Conservation (phyloP, 2,329 filamentous ascomycete genomes). For the Ambrosiella xylebori region DNA sequence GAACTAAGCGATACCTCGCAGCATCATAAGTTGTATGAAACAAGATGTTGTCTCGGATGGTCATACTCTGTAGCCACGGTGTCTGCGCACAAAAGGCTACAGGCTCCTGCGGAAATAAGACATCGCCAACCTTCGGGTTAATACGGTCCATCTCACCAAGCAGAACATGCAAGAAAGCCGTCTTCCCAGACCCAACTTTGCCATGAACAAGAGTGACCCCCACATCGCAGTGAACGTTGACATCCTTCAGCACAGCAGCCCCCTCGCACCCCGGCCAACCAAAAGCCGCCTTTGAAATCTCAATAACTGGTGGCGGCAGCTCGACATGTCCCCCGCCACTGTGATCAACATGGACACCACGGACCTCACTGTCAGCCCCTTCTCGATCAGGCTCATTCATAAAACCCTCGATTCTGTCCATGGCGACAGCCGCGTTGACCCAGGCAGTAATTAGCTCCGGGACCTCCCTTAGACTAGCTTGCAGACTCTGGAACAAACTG, state of each 20-base stretch:
- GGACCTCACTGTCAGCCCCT: slow-evolving; percentile 17
- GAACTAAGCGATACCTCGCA: slow-evolving; percentile 37
- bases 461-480: slow-evolving; percentile 54
- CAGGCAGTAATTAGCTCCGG: slow-evolving; percentile 59
- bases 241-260: slow-evolving; percentile 20
- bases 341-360: background rate
- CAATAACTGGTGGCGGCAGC: slow-evolving; percentile 17
- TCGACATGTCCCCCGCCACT: slow-evolving; percentile 19
- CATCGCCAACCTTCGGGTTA: slow-evolving; percentile 20
- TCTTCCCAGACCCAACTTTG: slow-evolving; percentile 44
- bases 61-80: slow-evolving; percentile 49
- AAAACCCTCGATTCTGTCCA: slow-evolving; percentile 67
- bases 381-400: slow-evolving; percentile 72
- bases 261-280: slow-evolving; percentile 50
- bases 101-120: slow-evolving; percentile 30
- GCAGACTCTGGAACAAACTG: slow-evolving; percentile 61
- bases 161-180: slow-evolving; percentile 39
- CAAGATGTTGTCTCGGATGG: slow-evolving; percentile 45
- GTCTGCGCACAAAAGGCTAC: slow-evolving; percentile 42
- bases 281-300: slow-evolving; percentile 51
- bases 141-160: slow-evolving; percentile 52
- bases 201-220: slow-evolving; percentile 41
- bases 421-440: slow-evolving; percentile 67
- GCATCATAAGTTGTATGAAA: slow-evolving; percentile 41
- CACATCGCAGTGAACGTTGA: slow-evolving; percentile 25